These are phyloP conservation scores for Malbranchea cinnamomea DNA, from an alignment of 2,329 filamentous ascomycete genomes.

Conservation along the genomic window DNA sequence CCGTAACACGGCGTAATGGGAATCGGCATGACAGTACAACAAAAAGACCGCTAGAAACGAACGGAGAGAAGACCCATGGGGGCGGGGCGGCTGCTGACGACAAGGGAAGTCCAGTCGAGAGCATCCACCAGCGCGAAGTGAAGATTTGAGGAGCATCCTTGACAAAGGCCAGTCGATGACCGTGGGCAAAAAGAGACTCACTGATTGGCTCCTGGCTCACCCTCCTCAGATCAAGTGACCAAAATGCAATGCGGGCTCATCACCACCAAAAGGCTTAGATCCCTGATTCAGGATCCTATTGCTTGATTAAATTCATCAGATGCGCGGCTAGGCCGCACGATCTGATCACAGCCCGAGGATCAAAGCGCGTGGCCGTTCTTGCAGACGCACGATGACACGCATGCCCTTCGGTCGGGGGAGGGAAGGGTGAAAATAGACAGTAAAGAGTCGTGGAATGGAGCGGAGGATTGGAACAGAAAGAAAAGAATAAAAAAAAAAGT, in stretches of 20 bases:
- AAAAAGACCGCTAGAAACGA: not conserved
- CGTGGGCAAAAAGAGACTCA: too few species aligned
- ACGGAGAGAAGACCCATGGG: not conserved
- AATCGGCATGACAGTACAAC: not conserved
- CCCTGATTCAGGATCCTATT: slow-evolving; percentile 15
- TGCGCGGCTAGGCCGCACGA: slow-evolving; percentile 6
- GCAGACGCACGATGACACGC: slow-evolving; percentile 2
- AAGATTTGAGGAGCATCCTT: not conserved
- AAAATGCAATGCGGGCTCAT: slow-evolving; percentile 39
- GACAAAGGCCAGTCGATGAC: not conserved
- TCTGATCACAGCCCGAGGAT: not conserved
- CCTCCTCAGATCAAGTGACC: slow-evolving; percentile 44
- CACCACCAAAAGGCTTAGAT: slow-evolving; percentile 11
- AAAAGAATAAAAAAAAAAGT: slow-evolving; percentile 9
- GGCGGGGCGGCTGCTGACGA: slow-evolving; percentile 1
- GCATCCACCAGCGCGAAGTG: too few species aligned
- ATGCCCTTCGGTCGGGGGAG: slow-evolving; percentile 1
- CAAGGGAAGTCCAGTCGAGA: too few species aligned
- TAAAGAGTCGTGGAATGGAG: slow-evolving; percentile 6
- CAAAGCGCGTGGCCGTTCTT: not conserved
- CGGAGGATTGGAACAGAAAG: slow-evolving; percentile 11
- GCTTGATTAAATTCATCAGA: slow-evolving; percentile 7
- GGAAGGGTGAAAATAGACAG: slow-evolving; percentile 4
- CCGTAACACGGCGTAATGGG: slow-evolving; percentile 3
- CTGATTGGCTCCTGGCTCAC: slow-evolving; percentile 15